Evolutionary conservation across 345 rosid species (phyloP), one percentile per base, ranked within the genome.

Genomic region (Arabis alpina): DNA sequence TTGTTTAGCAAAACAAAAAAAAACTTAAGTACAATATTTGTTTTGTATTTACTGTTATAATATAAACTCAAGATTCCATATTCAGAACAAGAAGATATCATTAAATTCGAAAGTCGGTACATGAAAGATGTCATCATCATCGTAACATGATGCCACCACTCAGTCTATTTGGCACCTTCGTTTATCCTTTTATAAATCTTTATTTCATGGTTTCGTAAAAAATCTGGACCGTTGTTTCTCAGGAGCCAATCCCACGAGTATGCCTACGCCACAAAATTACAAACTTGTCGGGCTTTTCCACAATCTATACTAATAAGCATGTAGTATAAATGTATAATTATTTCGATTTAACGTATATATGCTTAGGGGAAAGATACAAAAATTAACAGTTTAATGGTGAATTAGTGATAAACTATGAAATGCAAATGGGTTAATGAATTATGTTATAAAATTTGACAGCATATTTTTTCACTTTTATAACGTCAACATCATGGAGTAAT

Each of bases 111-210:
- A 16, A 63, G 14, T 25, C 52, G 40, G 28, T 65, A 51, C 16
- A 16, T 37, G 56, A 52, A 74, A 43, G 49, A 60, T 66, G 73
- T 60, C 77, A 52, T 75, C 78, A 75, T 75, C 63, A 61, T 61
- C 15, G 34, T 7, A 39, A 61, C 78, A 75, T 68, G 45, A 75
- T 68, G 78, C 36, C 67, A 43, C 51, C 63, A 57, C 65, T 13
- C n/a, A 13, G 10, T 47, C 54, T 30, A 47, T 53, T 65, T 49
- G 42, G 51, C 34, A 65, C 41, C 61, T 64, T 65, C 53, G 14
- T 57, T 40, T 40, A 37, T 4, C 10, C 11, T 45, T 1, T 9
- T 19, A 39, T 9, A 28, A 28, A 9, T n/a, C 14, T 44, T 23
- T 23, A 32, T 27, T 70, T 42, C 6, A 2, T 63, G 12, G 13